These are phyloP conservation scores for Termitomyces sp. DNA, from an alignment of 768 basidiomycete genomes.

Conservation along the genomic window DNA sequence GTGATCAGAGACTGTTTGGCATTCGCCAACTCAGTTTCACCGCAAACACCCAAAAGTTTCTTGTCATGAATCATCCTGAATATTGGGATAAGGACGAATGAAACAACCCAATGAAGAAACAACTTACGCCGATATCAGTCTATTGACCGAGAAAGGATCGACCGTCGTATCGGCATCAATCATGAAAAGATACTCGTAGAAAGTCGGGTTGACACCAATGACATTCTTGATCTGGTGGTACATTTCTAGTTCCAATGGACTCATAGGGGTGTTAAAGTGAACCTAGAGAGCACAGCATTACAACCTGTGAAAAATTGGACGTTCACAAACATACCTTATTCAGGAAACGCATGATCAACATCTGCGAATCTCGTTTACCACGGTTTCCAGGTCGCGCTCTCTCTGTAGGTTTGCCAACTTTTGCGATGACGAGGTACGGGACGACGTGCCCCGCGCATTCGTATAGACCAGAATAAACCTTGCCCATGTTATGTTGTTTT, in stretches of 20 bases:
- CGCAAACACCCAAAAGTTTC: constrained; percentile 90
- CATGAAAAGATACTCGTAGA: constrained; percentile 95
- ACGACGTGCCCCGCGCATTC: constrained; percentile 95
- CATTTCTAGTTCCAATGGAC: constrained; percentile 95
- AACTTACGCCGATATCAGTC: constrained; percentile 89
- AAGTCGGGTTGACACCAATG: constrained; percentile 97
- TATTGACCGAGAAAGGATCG: constrained; percentile 81
- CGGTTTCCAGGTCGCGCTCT: constrained; percentile 92
- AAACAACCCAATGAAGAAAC: not conserved
- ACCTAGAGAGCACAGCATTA: constrained; percentile 50
- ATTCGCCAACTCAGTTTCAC: constrained; percentile 91
- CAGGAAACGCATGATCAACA: constrained; percentile 94
- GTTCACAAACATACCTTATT: constrained; percentile 66
- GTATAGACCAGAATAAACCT: constrained; percentile 94
- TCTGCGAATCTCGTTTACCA: constrained; percentile 97
- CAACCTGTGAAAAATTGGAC: not conserved
- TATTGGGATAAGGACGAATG: constrained; percentile 2
- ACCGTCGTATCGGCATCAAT: constrained; percentile 96
- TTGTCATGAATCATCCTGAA: constrained; percentile 96
- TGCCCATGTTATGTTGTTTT: constrained; percentile 97
- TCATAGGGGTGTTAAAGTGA: constrained; percentile 96
- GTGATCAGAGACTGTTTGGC: constrained; percentile 93
- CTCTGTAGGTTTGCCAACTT: constrained; percentile 95
- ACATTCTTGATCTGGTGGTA: constrained; percentile 99
- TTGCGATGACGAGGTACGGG: constrained; percentile 89